Conservation (phyloP, 2,329 filamentous ascomycete species). For the Penicillium digitatum region DNA sequence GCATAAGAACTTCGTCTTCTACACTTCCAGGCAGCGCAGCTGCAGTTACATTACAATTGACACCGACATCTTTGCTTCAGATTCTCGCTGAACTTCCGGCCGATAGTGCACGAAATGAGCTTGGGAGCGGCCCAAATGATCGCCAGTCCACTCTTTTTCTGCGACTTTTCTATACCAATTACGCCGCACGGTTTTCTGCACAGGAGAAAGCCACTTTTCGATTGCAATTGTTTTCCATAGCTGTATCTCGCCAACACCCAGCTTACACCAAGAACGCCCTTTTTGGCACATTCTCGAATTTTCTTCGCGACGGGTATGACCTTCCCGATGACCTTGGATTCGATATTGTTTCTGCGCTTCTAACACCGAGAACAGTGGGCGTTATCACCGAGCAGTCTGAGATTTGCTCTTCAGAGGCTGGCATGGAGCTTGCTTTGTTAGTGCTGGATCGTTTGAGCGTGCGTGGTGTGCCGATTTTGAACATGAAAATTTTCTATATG, state of each 20-base stretch:
- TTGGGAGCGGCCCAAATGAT: constrained; percentile 40
- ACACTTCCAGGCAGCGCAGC: neutral
- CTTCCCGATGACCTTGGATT: constrained; percentile 36
- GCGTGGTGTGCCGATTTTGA: constrained; percentile 41
- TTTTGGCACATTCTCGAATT: constrained; percentile 32
- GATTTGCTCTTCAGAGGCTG: constrained; percentile 20
- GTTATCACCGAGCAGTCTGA: constrained; percentile 4
- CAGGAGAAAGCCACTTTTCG: constrained; percentile 30
- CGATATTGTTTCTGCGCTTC: constrained; percentile 37
- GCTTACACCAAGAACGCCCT: constrained; percentile 37
- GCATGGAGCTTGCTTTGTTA: constrained; percentile 37
- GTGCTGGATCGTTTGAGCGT: constrained; percentile 44
- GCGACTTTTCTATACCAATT: constrained; percentile 36
- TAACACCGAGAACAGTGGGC: constrained; percentile 25
- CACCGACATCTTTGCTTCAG: constrained; percentile 23
- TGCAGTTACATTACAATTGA: constrained; percentile 10
- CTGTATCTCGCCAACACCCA: constrained; percentile 37
- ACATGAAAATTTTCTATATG: constrained; percentile 47
- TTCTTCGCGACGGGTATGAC: constrained; percentile 33
- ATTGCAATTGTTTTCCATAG: constrained; percentile 39
- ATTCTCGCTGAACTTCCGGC: constrained; percentile 30
- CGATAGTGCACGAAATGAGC: constrained; percentile 29
- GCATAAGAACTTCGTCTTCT: neutral
- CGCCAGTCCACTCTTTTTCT: constrained; percentile 43
- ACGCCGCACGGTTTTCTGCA: constrained; percentile 28